Evolutionary conservation across 441 rosid genomes (phyloP).

Genomic region (Populus tomentosa): DNA sequence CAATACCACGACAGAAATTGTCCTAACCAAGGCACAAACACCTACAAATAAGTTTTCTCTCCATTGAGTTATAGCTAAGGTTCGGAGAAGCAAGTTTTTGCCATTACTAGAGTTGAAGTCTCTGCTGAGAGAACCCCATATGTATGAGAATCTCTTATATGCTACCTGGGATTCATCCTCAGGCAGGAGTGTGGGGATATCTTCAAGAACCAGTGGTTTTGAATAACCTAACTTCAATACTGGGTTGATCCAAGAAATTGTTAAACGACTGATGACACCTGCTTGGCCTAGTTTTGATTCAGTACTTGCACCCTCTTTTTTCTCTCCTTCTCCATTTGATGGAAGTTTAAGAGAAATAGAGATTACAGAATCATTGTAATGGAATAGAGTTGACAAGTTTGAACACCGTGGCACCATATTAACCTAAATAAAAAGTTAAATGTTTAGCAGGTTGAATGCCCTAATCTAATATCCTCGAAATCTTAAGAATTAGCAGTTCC

Average conservation of each 20-base stretch:
- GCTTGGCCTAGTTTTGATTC: not conserved
- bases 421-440: too few relatives aligned
- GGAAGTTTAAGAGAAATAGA: too few relatives aligned
- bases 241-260: slow-evolving; percentile 1
- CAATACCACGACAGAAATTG: not conserved
- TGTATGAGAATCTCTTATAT: not conserved
- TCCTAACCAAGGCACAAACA: not conserved
- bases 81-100: not conserved
- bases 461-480: too few relatives aligned
- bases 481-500: too few relatives aligned
- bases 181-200: not conserved
- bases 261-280: not conserved
- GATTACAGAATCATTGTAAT: too few relatives aligned
- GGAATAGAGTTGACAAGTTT: too few relatives aligned
- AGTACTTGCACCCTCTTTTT: not conserved
- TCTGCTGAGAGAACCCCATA: not conserved
- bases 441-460: too few relatives aligned
- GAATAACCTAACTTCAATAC: not conserved
- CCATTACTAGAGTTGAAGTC: not conserved
- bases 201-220: not conserved
- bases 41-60: not conserved
- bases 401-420: too few relatives aligned
- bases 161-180: not conserved
- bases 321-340: too few relatives aligned
- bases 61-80: not conserved